A percentile compares a stretch with the other conserved stretches of the same genome.
Conservation (phyloP, 75 land plant species). For the Adiantum capillusveneris region DNA sequence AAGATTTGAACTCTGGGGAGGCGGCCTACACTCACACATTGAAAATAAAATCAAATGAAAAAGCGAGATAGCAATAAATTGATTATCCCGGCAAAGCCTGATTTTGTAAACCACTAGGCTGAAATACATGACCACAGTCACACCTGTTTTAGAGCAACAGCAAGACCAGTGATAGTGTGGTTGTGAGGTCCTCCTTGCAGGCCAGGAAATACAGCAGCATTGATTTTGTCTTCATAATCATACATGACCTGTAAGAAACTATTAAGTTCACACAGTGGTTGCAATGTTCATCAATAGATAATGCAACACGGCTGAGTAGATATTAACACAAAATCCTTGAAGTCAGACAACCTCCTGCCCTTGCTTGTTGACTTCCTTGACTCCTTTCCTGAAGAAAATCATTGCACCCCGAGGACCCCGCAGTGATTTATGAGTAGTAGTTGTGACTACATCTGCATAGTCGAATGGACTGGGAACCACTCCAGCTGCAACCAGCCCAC, state of each 20-base stretch:
- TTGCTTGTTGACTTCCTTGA: constrained; percentile 83
- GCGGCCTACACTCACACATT: constrained; percentile 49
- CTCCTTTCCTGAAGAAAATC: constrained; percentile 95
- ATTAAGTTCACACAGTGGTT: no score
- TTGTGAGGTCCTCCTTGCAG: constrained; percentile 99
- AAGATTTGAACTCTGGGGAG: constrained; percentile 80
- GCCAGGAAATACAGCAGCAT: constrained; percentile 92
- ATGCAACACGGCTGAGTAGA: no score
- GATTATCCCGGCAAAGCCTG: no score
- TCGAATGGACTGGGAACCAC: constrained; percentile 69
- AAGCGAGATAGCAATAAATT: no score
- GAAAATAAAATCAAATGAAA: no score
- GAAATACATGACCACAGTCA: no score
- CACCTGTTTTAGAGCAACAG: constrained; percentile 97
- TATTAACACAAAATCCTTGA: no score
- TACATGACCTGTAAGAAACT: constrained; percentile 53
- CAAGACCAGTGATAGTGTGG: constrained; percentile 73
- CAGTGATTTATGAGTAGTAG: constrained; percentile 94
- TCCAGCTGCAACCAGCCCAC: constrained; percentile 30
- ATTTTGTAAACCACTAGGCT: no score
- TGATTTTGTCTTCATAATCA: constrained; percentile 94
- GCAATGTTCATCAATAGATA: no score
- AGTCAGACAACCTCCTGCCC: constrained; percentile 62
- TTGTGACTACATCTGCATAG: constrained; percentile 86
- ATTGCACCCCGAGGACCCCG: constrained; percentile 98